Conservation (phyloP, 2,329 filamentous ascomycete genomes). For the Coniella vitis region DNA sequence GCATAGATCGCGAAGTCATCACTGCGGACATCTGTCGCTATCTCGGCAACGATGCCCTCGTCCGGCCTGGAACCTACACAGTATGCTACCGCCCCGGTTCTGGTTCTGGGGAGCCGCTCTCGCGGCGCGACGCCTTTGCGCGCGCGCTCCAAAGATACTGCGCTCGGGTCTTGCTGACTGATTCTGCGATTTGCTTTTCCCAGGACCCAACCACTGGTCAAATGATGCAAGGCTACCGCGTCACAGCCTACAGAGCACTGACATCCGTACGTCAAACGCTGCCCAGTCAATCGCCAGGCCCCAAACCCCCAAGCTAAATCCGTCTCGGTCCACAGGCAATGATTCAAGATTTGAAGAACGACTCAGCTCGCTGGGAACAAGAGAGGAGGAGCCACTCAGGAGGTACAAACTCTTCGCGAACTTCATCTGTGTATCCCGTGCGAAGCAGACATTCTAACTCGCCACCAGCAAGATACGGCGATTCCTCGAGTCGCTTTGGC, state of each 20-base stretch:
- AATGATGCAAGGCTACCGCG: constrained; percentile 65
- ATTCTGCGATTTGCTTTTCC: neutral
- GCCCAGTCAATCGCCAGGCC: neutral
- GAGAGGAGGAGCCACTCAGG: constrained; percentile 50
- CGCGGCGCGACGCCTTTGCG: neutral
- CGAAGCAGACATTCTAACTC: constrained; percentile 49
- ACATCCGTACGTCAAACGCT: constrained; percentile 55
- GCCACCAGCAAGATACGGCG: constrained; percentile 50
- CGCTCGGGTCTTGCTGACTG: neutral
- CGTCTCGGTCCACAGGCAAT: constrained; percentile 40
- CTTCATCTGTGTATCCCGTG: constrained; percentile 38
- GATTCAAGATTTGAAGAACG: constrained; percentile 56
- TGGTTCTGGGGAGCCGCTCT: constrained; percentile 6
- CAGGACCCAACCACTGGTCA: constrained; percentile 46
- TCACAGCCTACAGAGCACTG: constrained; percentile 72
- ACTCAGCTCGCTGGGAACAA: constrained; percentile 55
- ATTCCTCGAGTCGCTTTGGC: constrained; percentile 37
- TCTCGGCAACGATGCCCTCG: constrained; percentile 73
- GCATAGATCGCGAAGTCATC: constrained; percentile 78
- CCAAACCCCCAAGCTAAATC: neutral
- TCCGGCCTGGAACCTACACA: constrained; percentile 68
- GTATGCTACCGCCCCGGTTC: constrained; percentile 38
- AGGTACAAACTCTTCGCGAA: constrained; percentile 52
- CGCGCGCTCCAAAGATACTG: neutral
- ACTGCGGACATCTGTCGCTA: constrained; percentile 80